phyloP scores from a whole-genome alignment of 495 filamentous ascomycete species.

The Hypoxylon fuscum region DNA sequence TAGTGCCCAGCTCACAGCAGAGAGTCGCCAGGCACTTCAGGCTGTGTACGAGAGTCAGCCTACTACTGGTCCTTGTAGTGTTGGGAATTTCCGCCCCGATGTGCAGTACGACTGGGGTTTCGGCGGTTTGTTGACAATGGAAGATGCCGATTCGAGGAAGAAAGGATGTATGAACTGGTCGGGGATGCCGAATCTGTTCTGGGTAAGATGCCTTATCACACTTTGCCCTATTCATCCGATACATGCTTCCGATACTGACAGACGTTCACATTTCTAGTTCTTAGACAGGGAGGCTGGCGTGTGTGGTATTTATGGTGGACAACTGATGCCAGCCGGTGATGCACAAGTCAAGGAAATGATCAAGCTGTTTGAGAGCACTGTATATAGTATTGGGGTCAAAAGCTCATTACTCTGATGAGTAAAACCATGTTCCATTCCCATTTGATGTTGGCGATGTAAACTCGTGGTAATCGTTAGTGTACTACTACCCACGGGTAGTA shows the following conservation, averaged over 20 bases:
- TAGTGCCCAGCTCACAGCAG: not conserved
- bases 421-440: too few relatives aligned
- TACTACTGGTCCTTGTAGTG: not conserved
- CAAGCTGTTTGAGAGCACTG: not conserved
- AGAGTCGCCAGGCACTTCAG: not conserved
- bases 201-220: not conserved
- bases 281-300: not conserved
- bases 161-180: not conserved
- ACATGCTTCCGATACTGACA: too few relatives aligned
- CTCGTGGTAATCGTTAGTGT: too few relatives aligned
- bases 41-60: not conserved
- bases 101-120: not conserved
- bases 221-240: too few relatives aligned
- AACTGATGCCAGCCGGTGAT: not conserved
- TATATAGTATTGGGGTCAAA: too few relatives aligned
- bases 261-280: not conserved
- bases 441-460: too few relatives aligned
- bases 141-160: not conserved
- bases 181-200: not conserved
- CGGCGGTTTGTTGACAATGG: not conserved
- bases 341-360: not conserved
- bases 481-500: too few relatives aligned
- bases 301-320: not conserved
- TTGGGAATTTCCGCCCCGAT: too few relatives aligned
- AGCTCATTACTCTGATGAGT: too few relatives aligned